Conservation (phyloP, 768 basidiomycete species). For the Russula foetens region DNA sequence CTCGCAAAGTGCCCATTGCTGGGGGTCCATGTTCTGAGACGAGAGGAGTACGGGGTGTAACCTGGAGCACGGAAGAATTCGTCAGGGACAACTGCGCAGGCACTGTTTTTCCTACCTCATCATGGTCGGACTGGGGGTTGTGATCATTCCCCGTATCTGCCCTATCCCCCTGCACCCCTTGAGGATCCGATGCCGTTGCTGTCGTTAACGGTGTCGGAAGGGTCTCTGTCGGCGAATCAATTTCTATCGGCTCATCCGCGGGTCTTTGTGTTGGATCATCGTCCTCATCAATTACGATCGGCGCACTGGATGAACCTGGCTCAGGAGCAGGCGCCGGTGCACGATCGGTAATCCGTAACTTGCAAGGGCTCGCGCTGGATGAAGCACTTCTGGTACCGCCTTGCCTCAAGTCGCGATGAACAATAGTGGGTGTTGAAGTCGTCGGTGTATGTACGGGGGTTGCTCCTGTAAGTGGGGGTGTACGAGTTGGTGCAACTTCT, state of each 20-base stretch:
- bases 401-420: slow-evolving; percentile 8
- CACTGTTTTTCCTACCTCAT: not conserved
- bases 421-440: not conserved
- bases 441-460: not conserved
- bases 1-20: not conserved
- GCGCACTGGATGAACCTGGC: slow-evolving; percentile 6
- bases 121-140: not conserved
- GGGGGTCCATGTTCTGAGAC: not conserved
- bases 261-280: not conserved
- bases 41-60: not conserved
- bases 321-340: slow-evolving; percentile 1
- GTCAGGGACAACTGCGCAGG: not conserved
- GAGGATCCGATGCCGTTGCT: not conserved
- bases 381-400: not conserved
- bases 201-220: not conserved
- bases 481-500: not conserved
- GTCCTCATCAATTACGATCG: slow-evolving; percentile 15
- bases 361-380: not conserved
- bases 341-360: slow-evolving; percentile 4
- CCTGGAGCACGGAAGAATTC: not conserved
- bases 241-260: not conserved
- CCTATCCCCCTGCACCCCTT: not conserved
- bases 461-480: not conserved
- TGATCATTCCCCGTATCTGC: not conserved
- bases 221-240: not conserved